Percentiles rank a stretch among this genome's conserved stretches.
phyloP scores from a whole-genome alignment of 1,284 basidiomycete genomes.

The Ganoderma boninense region DNA sequence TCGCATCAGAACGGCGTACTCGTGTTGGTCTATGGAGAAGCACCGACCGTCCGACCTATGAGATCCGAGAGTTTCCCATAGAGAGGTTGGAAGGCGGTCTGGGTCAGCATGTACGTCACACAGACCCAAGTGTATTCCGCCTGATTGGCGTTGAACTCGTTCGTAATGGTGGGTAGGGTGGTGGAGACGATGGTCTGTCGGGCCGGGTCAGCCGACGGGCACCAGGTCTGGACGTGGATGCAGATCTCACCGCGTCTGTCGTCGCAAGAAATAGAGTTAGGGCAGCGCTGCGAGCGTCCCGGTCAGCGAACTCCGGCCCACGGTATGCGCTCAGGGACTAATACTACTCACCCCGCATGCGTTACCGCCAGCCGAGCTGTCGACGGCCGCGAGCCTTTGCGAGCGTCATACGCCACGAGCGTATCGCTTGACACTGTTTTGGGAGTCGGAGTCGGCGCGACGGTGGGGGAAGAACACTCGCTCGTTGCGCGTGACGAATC shows the following conservation, averaged over 20 bases:
- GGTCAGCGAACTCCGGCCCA: slow-evolving; percentile 26
- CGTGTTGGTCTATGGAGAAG: slow-evolving; percentile 21
- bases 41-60: slow-evolving; percentile 70
- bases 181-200: slow-evolving; percentile 83
- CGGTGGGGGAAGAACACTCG: slow-evolving; percentile 21
- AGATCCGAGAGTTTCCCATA: slow-evolving; percentile 83
- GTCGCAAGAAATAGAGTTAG: slow-evolving; percentile 82
- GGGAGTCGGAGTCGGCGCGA: slow-evolving; percentile 27
- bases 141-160: slow-evolving; percentile 68
- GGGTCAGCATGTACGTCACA: slow-evolving; percentile 82
- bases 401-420: slow-evolving; percentile 32
- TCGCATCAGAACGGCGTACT: slow-evolving; percentile 24
- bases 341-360: slow-evolving; percentile 58
- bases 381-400: slow-evolving; percentile 44
- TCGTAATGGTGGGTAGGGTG: slow-evolving; percentile 77
- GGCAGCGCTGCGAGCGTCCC: slow-evolving; percentile 60
- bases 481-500: slow-evolving; percentile 26
- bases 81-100: slow-evolving; percentile 82
- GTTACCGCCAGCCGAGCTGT: slow-evolving; percentile 57
- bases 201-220: slow-evolving; percentile 24
- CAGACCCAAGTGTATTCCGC: slow-evolving; percentile 86
- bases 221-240: slow-evolving; percentile 14
- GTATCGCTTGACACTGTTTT: slow-evolving; percentile 36
- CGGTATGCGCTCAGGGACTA: slow-evolving; percentile 15
- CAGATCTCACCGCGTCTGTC: slow-evolving; percentile 73